Evolutionary conservation across 352 stramenopile genomes (phyloP).

Genomic region (Blastocystis sp.): DNA sequence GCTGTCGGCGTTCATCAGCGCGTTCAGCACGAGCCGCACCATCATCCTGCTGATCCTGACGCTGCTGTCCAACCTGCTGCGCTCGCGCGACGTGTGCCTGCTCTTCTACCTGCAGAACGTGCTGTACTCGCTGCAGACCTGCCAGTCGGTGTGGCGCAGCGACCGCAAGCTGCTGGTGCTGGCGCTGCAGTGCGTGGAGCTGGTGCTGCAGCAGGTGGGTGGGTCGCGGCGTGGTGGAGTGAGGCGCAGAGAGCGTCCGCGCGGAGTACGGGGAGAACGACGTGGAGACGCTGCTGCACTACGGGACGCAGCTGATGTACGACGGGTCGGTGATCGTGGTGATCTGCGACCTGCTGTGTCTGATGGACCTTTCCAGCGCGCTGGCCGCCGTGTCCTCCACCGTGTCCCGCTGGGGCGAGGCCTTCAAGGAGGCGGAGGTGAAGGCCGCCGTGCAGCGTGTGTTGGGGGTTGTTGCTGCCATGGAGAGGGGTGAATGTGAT

Average conservation of each 20-base stretch:
- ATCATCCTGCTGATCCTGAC: constrained; percentile 35
- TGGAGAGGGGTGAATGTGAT: no score
- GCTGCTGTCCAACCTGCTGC: neutral
- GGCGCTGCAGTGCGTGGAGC: constrained; percentile 28
- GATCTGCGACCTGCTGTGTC: neutral
- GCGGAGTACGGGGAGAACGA: neutral
- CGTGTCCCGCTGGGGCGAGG: neutral
- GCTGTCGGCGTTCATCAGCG: neutral
- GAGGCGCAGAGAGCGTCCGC: neutral
- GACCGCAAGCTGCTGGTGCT: neutral
- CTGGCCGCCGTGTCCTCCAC: neutral
- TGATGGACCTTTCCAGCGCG: neutral
- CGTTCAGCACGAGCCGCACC: constrained; percentile 25
- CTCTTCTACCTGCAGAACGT: constrained; percentile 7
- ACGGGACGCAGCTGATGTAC: neutral
- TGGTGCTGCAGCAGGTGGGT: neutral
- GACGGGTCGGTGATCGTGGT: neutral
- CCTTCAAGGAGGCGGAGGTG: neutral
- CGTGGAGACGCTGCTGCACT: neutral
- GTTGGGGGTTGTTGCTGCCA: neutral
- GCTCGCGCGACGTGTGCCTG: neutral
- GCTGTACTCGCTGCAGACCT: constrained; percentile 12
- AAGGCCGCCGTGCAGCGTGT: neutral
- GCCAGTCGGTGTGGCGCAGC: neutral
- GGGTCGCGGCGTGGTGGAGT: neutral